phyloP scores from a whole-genome alignment of 2,329 filamentous ascomycete species.

The Fusarium bulbicola region DNA sequence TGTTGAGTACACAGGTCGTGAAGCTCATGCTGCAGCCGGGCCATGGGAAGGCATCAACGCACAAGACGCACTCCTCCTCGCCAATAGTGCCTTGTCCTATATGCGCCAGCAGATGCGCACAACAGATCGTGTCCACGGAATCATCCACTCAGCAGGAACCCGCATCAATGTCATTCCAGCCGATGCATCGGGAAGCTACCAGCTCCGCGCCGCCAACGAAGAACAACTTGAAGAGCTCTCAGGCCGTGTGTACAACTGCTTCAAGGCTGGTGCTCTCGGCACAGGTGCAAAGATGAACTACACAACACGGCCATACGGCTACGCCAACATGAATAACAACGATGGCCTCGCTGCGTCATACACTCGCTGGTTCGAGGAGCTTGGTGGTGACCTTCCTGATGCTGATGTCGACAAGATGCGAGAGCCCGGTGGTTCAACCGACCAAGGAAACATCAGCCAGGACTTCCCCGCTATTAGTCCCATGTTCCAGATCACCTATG shows the following conservation, averaged over 20 bases:
- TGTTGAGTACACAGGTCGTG: conserved; percentile 20
- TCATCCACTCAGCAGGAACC: conserved; percentile 26
- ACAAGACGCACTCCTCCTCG: conserved; percentile 33
- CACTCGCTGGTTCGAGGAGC: conserved; percentile 33
- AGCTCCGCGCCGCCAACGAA: conserved; percentile 60
- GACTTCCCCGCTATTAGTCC: conserved; percentile 42
- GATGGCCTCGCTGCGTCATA: conserved; percentile 40
- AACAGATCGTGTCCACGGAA: conserved; percentile 32
- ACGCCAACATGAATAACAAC: conserved; percentile 46
- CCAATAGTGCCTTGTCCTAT: conserved; percentile 28
- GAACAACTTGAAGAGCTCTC: conserved; percentile 34
- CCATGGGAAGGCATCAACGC: conserved; percentile 37
- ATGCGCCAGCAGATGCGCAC: conserved; percentile 34
- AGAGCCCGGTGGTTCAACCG: conserved; percentile 38
- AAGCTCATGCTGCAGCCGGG: conserved; percentile 27
- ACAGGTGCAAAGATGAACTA: conserved; percentile 48
- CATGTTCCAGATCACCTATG: conserved; percentile 39
- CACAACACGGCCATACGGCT: conserved; percentile 45
- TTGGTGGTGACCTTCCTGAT: conserved; percentile 37
- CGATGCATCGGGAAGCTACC: conserved; percentile 68
- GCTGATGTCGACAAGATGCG: conserved; percentile 40
- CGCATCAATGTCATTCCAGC: conserved; percentile 39
- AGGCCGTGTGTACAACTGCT: conserved; percentile 38
- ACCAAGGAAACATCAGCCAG: conserved; percentile 45
- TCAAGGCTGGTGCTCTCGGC: conserved; percentile 44